A percentile compares a stretch with the other conserved stretches of the same genome.
Evolutionary conservation across 495 filamentous ascomycete species (phyloP).

Genomic region (Trichocladium uniseriatum): DNA sequence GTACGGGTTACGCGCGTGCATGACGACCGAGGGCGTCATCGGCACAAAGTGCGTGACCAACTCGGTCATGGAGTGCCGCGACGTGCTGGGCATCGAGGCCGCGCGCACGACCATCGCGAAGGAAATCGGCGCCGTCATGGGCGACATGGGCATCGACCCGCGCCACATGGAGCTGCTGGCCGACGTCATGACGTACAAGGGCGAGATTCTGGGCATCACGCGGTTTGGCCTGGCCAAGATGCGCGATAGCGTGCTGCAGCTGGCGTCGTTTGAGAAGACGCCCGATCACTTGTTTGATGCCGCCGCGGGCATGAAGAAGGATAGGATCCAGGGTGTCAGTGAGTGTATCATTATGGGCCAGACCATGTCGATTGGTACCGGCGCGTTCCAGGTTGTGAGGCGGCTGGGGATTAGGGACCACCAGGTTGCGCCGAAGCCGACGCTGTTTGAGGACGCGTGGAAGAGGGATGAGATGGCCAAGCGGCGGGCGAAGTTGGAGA

Average conservation of each 20-base stretch:
- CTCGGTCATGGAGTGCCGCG: constrained; percentile 78
- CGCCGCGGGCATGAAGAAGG: constrained; percentile 77
- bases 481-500: constrained; percentile 21
- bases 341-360: constrained; percentile 99
- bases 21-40: constrained; percentile 83
- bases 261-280: constrained; percentile 97
- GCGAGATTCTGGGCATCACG: constrained; percentile 94
- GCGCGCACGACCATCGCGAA: constrained; percentile 72
- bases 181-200: constrained; percentile 99
- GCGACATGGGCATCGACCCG: constrained; percentile 90
- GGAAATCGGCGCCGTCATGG: constrained; percentile 79
- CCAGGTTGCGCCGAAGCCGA: constrained; percentile 53
- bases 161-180: constrained; percentile 97
- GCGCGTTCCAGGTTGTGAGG: constrained; percentile 80
- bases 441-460: constrained; percentile 73
- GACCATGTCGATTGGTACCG: constrained; percentile 81
- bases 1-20: constrained; percentile 79
- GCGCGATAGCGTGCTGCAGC: constrained; percentile 87
- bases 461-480: constrained; percentile 33
- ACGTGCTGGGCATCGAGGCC: constrained; percentile 97
- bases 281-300: constrained; percentile 96
- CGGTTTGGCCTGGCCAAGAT: constrained; percentile 95
- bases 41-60: constrained; percentile 67
- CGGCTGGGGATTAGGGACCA: constrained; percentile 57
- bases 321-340: constrained; percentile 82